These are phyloP conservation scores for Aristolochia fimbriata DNA, from an alignment of 164 flowering plant genomes.

Conservation along the genomic window DNA sequence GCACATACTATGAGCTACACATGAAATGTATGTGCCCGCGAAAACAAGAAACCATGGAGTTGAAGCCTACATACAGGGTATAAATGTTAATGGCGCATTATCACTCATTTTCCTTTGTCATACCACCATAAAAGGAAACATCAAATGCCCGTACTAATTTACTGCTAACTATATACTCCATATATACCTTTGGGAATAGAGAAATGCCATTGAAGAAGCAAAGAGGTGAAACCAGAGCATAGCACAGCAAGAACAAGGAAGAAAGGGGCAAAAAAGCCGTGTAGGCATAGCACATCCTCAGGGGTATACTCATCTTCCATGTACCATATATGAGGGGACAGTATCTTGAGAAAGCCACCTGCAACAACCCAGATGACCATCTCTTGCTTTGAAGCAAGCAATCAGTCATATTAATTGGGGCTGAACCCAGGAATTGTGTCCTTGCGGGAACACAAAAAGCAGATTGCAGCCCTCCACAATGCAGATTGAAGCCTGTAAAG, in stretches of 20 bases:
- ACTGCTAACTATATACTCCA: neutral
- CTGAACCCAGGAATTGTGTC: conserved; percentile 13
- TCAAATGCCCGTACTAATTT: no score
- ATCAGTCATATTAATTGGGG: conserved; percentile 10
- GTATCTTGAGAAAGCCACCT: conserved; percentile 17
- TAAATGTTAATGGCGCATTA: neutral
- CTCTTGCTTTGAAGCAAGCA: conserved; percentile 12
- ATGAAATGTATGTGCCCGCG: conserved; percentile 3
- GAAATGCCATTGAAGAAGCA: conserved; percentile 15
- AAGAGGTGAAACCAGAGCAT: conserved; percentile 11
- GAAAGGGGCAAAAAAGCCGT: conserved; percentile 4
- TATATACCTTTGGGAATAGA: conserved; percentile 13
- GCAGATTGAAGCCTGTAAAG: conserved; percentile 8
- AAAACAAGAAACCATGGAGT: conserved; percentile 18
- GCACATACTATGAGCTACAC: conserved; percentile 6
- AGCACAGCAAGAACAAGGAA: conserved; percentile 3
- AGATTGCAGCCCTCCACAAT: conserved; percentile 13
- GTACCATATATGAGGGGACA: conserved; percentile 23
- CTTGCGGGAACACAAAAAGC: conserved; percentile 5
- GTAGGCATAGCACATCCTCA: conserved; percentile 10
- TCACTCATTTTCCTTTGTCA: neutral
- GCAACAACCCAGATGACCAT: conserved; percentile 16
- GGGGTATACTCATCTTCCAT: conserved; percentile 10
- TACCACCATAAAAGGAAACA: no score
- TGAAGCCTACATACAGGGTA: conserved; percentile 14